Conservation (phyloP, 23 red algal species). For the Gracilariopsis chorda region DNA sequence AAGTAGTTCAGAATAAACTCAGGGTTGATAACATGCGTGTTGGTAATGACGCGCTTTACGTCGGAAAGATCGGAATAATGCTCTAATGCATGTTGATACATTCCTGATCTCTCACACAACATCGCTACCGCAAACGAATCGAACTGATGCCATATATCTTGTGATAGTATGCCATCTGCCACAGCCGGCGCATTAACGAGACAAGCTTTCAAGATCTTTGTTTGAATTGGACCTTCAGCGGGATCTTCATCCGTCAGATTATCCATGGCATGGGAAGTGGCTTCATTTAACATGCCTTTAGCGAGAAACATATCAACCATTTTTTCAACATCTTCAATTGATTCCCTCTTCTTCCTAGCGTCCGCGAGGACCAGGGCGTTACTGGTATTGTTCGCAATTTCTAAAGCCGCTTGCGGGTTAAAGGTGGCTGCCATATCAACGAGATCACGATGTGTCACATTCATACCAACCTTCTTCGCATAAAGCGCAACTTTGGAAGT, state of each 20-base stretch:
- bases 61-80: slow-evolving; percentile 83
- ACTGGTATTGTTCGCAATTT: slow-evolving; percentile 65
- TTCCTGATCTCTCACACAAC: slow-evolving; percentile 88
- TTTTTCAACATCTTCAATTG: slow-evolving; percentile 69
- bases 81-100: slow-evolving; percentile 96
- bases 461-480: slow-evolving; percentile 76
- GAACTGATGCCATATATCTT: slow-evolving; percentile 97
- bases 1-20: slow-evolving; percentile 95
- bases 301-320: slow-evolving; percentile 92
- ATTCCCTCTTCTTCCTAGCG: slow-evolving; percentile 47
- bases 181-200: slow-evolving; percentile 82
- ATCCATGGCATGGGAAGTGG: slow-evolving; percentile 83
- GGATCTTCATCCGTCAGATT: slow-evolving; percentile 74
- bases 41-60: slow-evolving; percentile 91
- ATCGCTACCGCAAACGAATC: slow-evolving; percentile 79
- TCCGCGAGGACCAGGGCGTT: slow-evolving; percentile 70
- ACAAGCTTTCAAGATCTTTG: slow-evolving; percentile 88
- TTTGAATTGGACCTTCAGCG: slow-evolving; percentile 81
- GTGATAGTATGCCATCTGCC: slow-evolving; percentile 94
- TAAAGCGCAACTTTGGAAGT: slow-evolving; percentile 69
- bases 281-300: slow-evolving; percentile 91
- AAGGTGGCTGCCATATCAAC: slow-evolving; percentile 64
- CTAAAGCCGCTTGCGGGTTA: slow-evolving; percentile 81
- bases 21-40: slow-evolving; percentile 91
- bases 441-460: slow-evolving; percentile 66